These are phyloP conservation scores for Perkinsus marinus DNA, from an alignment of 169 alveolate genomes.

Conservation along the genomic window DNA sequence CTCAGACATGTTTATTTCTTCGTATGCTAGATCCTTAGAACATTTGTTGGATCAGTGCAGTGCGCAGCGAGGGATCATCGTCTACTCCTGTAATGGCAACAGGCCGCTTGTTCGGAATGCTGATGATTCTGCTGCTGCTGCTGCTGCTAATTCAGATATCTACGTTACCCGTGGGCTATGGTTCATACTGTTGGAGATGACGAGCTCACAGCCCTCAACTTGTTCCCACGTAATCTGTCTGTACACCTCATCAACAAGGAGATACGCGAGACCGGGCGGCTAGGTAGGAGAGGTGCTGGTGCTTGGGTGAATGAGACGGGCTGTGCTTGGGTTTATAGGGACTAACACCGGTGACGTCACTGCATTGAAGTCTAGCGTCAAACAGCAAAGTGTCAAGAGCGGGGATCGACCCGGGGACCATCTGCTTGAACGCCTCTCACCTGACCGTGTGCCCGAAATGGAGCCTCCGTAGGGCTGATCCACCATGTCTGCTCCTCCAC, in stretches of 20 bases:
- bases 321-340: background rate
- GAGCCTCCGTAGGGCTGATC: background rate
- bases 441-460: background rate
- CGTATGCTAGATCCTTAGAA: background rate
- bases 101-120: no score
- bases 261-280: background rate
- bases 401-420: slow-evolving; percentile 1
- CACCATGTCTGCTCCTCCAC: background rate
- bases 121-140: background rate
- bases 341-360: background rate
- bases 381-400: background rate
- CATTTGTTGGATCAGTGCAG: background rate
- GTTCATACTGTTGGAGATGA: background rate
- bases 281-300: background rate
- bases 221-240: background rate
- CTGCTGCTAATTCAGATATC: background rate
- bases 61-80: background rate
- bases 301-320: background rate
- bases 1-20: background rate
- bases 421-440: background rate
- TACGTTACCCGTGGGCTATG: background rate
- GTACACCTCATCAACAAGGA: background rate
- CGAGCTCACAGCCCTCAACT: background rate
- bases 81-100: background rate
- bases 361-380: background rate